Percentiles rank a stretch among this genome's conserved stretches.
Evolutionary conservation across 208 protist genomes (phyloP).

Genomic region (Leishmania mexicana): DNA sequence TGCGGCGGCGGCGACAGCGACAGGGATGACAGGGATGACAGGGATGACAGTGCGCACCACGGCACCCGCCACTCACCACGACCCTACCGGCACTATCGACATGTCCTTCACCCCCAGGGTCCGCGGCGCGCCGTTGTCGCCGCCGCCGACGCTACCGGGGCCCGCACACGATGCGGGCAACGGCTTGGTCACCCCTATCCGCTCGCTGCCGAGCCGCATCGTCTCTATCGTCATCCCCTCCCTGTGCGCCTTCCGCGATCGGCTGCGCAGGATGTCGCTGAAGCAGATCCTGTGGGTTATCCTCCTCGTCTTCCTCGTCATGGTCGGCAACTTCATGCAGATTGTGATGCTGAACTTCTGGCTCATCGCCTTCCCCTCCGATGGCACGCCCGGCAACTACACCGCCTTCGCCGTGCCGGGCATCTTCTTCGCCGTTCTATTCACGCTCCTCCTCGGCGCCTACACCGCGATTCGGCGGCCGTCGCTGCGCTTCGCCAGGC

Average conservation of each 20-base stretch:
- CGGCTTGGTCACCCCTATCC: neutral
- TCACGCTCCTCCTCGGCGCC: constrained; percentile 50
- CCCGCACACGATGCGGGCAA: neutral
- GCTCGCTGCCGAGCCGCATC: neutral
- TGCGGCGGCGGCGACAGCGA: neutral
- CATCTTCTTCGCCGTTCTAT: constrained; percentile 69
- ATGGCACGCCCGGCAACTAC: constrained; percentile 68
- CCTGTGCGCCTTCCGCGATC: constrained; percentile 8
- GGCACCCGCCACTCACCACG: neutral
- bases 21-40: neutral
- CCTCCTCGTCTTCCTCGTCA: constrained; percentile 62
- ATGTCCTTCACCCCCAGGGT: constrained; percentile 8
- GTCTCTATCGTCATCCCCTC: neutral
- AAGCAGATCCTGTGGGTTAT: constrained; percentile 50
- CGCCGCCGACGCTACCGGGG: neutral
- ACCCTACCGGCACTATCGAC: neutral
- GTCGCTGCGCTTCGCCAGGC: constrained; percentile 56
- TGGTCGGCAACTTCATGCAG: constrained; percentile 77
- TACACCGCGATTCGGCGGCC: constrained; percentile 57
- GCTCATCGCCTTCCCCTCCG: constrained; percentile 67
- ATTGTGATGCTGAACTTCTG: constrained; percentile 90
- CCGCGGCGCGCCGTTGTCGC: neutral
- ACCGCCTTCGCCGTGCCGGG: constrained; percentile 70
- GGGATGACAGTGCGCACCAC: neutral
- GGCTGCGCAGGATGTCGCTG: constrained; percentile 32